Evolutionary conservation across 768 basidiomycete species (phyloP).

Genomic region (Phylloporus sp.): DNA sequence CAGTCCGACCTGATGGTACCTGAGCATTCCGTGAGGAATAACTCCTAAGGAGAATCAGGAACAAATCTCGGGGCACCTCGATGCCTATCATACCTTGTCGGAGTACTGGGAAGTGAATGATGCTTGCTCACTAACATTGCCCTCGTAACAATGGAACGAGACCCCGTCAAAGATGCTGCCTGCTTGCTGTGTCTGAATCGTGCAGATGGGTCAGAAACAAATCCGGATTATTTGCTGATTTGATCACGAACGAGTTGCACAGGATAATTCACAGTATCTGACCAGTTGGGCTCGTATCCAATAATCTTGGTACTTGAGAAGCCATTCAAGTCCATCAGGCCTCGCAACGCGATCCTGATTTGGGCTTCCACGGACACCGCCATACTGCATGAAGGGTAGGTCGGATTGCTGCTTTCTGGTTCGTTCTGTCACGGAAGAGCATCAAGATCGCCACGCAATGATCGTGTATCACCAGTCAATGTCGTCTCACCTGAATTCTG

Average conservation of each 20-base stretch:
- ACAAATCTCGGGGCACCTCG: neutral
- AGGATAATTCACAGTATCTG: constrained; percentile 59
- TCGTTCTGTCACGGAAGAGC: constrained; percentile 41
- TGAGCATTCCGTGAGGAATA: constrained; percentile 59
- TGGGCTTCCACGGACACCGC: constrained; percentile 52
- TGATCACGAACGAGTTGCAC: constrained; percentile 42
- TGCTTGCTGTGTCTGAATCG: constrained; percentile 50
- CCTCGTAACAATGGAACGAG: constrained; percentile 70
- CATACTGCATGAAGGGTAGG: constrained; percentile 65
- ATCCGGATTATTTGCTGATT: neutral
- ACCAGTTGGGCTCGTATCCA: constrained; percentile 76
- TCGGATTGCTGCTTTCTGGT: constrained; percentile 53
- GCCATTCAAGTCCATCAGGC: constrained; percentile 59
- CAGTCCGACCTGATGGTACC: constrained; percentile 67
- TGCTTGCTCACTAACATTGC: constrained; percentile 50
- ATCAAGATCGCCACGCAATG: no score
- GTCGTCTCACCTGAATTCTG: constrained; percentile 41
- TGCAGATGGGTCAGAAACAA: neutral
- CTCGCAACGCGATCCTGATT: constrained; percentile 53
- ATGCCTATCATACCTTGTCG: constrained; percentile 38
- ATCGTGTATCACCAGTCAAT: neutral
- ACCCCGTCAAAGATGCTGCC: constrained; percentile 57
- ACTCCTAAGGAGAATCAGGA: constrained; percentile 23
- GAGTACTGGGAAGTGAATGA: constrained; percentile 55
- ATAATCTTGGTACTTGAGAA: constrained; percentile 58